These are phyloP conservation scores for Diaporthe capsici DNA, from an alignment of 2,329 filamentous ascomycete species.

Conservation along the genomic window DNA sequence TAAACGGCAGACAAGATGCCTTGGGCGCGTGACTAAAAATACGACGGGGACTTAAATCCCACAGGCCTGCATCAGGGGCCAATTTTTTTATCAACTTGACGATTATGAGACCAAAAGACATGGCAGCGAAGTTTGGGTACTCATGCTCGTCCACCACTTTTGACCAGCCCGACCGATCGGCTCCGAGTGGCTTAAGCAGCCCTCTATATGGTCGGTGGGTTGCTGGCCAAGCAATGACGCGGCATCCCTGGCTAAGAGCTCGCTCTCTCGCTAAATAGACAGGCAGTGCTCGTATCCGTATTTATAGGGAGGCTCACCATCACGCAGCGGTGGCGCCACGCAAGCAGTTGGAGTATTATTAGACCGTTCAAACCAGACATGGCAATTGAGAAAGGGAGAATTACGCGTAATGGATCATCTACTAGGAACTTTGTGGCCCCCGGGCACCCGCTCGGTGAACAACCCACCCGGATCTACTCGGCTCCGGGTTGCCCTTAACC, in stretches of 20 bases:
- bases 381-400: not conserved
- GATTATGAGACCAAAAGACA: not conserved
- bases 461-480: conserved; percentile 32
- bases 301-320: not conserved
- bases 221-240: not conserved
- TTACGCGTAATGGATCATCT: not conserved
- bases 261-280: not conserved
- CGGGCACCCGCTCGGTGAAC: conserved; percentile 29
- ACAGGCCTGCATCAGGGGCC: not conserved
- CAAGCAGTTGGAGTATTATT: not conserved
- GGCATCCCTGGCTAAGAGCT: not conserved
- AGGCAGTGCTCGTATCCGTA: conserved; percentile 14
- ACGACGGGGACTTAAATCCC: not conserved
- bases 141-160: not conserved
- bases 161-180: not conserved
- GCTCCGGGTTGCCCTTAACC: conserved; percentile 1
- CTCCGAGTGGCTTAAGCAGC: conserved; percentile 15
- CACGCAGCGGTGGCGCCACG: not conserved
- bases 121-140: not conserved
- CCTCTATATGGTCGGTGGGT: not conserved
- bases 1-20: not conserved
- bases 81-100: not conserved
- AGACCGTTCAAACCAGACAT: too few species aligned
- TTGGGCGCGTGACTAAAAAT: not conserved
- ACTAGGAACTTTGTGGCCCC: conserved; percentile 21